Evolutionary conservation across 805 yeast genomes (phyloP).

Genomic region (Candida coleopterorum): DNA sequence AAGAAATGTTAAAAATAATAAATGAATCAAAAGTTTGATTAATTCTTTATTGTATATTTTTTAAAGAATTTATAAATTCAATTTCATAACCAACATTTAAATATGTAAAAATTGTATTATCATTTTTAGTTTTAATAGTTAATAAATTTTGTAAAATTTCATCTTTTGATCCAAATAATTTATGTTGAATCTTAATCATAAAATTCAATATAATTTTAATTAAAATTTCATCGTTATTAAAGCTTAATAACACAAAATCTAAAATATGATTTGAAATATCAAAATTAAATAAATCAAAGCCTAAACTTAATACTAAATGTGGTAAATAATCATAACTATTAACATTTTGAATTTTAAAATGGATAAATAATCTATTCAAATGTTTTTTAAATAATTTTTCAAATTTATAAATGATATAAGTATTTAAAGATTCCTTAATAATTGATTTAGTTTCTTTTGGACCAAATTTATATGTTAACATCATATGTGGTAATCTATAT

Average conservation of each 20-base stretch:
- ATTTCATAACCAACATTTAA: conserved; percentile 47
- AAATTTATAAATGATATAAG: conserved; percentile 31
- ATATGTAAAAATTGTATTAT: conserved; percentile 17
- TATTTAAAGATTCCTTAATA: conserved; percentile 4
- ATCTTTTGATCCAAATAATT: conserved; percentile 45
- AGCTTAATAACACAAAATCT: conserved; percentile 56
- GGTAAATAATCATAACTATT: conserved; percentile 40
- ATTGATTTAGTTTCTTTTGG: conserved; percentile 5
- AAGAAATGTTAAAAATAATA: conserved; percentile 38
- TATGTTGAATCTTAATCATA: conserved; percentile 40
- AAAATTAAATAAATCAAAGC: conserved; percentile 41
- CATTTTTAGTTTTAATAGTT: background rate
- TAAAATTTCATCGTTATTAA: conserved; percentile 56
- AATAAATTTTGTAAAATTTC: conserved; percentile 39
- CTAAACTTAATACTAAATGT: conserved; percentile 37
- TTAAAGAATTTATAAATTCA: conserved; percentile 42
- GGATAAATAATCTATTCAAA: conserved; percentile 41
- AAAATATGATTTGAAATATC: conserved; percentile 47
- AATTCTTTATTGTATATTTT: conserved; percentile 13
- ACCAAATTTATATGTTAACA: conserved; percentile 10
- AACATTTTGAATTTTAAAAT: conserved; percentile 43
- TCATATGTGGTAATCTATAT: conserved; percentile 20
- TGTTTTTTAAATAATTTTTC: conserved; percentile 41
- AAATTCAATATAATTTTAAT: conserved; percentile 51
- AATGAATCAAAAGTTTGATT: conserved; percentile 20